These are phyloP conservation scores for Trapa incisa DNA, from an alignment of 345 rosid genomes.

Conservation along the genomic window DNA sequence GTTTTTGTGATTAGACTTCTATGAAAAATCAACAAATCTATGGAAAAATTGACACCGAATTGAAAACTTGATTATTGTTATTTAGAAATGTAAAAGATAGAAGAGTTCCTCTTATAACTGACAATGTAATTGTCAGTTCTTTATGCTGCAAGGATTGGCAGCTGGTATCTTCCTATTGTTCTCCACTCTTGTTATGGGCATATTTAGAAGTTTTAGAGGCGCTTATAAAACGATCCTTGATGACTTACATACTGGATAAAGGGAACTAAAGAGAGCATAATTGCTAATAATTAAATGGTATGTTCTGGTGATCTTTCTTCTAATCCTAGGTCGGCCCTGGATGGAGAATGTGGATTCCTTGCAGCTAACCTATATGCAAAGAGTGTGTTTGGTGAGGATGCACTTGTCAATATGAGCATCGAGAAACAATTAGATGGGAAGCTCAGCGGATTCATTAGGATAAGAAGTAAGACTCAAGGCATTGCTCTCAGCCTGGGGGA, in stretches of 20 bases:
- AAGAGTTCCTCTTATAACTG: too few species aligned
- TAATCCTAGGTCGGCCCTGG: constrained; percentile 49
- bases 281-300: not conserved
- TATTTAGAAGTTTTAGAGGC: not conserved
- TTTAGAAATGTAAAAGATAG: too few species aligned
- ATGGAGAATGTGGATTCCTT: constrained; percentile 75
- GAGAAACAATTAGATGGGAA: constrained; percentile 62
- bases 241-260: not conserved
- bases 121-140: too few species aligned
- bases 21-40: too few species aligned
- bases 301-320: not conserved
- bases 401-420: constrained; percentile 63
- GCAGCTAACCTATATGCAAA: constrained; percentile 84
- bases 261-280: not conserved
- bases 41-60: too few species aligned
- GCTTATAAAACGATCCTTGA: not conserved
- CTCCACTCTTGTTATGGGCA: not conserved
- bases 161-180: too few species aligned
- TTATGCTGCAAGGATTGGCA: too few species aligned
- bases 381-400: constrained; percentile 86
- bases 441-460: constrained; percentile 76
- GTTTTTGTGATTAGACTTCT: too few species aligned
- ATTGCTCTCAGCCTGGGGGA: constrained; percentile 78
- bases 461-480: constrained; percentile 89
- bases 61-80: too few species aligned